These are phyloP conservation scores for Saccharum hybrid DNA, from an alignment of 202 grass and related monocot species.

Conservation along the genomic window DNA sequence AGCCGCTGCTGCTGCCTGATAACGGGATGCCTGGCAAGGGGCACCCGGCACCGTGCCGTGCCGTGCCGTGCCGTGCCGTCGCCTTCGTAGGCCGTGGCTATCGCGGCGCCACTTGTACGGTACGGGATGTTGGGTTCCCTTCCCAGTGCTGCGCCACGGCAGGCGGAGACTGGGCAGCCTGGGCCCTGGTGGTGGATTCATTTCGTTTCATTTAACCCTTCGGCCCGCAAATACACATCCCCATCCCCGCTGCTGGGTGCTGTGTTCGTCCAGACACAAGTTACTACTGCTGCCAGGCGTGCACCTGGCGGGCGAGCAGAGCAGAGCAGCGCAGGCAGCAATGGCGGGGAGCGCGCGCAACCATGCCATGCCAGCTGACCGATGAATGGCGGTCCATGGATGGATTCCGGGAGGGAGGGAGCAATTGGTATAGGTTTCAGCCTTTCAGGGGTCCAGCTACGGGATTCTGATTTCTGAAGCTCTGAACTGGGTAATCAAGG, in stretches of 20 bases:
- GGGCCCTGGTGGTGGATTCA: too few species aligned
- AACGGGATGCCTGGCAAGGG: neutral
- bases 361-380: neutral
- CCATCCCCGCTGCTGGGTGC: neutral
- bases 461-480: neutral
- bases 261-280: neutral
- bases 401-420: too few species aligned
- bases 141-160: neutral
- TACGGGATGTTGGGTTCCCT: too few species aligned
- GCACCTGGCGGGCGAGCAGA: too few species aligned
- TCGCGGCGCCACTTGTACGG: neutral
- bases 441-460: too few species aligned
- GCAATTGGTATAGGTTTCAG: too few species aligned
- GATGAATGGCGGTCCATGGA: neutral
- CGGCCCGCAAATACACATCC: too few species aligned
- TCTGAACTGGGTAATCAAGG: neutral
- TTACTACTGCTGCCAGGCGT: neutral
- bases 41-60: too few species aligned
- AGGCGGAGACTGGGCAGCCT: too few species aligned
- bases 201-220: neutral
- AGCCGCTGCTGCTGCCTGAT: neutral
- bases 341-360: neutral
- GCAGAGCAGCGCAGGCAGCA: neutral
- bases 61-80: too few species aligned
- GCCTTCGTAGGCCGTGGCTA: neutral